Conservation (phyloP, 192 early-diverging fungal genomes). For the Rhizophagus clarus region DNA sequence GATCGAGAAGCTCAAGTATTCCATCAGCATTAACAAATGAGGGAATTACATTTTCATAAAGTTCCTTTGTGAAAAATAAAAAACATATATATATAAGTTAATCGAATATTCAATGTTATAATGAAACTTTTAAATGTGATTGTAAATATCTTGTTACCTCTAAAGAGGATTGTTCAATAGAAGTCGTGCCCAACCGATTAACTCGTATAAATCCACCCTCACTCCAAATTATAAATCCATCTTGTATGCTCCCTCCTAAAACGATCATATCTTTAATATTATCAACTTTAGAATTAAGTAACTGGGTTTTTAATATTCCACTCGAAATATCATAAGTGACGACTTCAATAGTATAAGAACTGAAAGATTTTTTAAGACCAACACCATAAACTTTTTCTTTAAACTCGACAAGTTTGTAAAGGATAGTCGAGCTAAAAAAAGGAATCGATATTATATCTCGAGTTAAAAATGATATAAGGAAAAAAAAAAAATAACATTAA, state of each 20-base stretch:
- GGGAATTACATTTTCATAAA: slow-evolving; percentile 21
- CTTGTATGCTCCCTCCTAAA: slow-evolving; percentile 35
- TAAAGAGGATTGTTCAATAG: slow-evolving; percentile 28
- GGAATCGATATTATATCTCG: background rate
- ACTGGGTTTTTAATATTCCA: slow-evolving; percentile 37
- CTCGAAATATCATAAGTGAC: slow-evolving; percentile 36
- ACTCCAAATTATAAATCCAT: slow-evolving; percentile 43
- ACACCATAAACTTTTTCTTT: slow-evolving; percentile 34
- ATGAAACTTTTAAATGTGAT: background rate
- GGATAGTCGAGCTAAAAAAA: background rate
- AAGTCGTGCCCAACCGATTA: slow-evolving; percentile 38
- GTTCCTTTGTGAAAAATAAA: background rate
- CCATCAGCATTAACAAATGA: slow-evolving; percentile 18
- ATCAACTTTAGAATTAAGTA: slow-evolving; percentile 34
- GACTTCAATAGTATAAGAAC: slow-evolving; percentile 34
- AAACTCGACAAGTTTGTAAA: slow-evolving; percentile 33
- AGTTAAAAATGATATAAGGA: background rate
- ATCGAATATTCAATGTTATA: background rate
- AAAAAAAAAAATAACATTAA: no score
- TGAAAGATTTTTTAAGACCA: slow-evolving; percentile 36
- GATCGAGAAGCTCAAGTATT: slow-evolving; percentile 36
- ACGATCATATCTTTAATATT: slow-evolving; percentile 33
- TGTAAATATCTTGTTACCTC: background rate
- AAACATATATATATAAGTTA: background rate
- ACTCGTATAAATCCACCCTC: slow-evolving; percentile 40